phyloP scores from a whole-genome alignment of 768 basidiomycete genomes.

The Hygrocybe coccinea region DNA sequence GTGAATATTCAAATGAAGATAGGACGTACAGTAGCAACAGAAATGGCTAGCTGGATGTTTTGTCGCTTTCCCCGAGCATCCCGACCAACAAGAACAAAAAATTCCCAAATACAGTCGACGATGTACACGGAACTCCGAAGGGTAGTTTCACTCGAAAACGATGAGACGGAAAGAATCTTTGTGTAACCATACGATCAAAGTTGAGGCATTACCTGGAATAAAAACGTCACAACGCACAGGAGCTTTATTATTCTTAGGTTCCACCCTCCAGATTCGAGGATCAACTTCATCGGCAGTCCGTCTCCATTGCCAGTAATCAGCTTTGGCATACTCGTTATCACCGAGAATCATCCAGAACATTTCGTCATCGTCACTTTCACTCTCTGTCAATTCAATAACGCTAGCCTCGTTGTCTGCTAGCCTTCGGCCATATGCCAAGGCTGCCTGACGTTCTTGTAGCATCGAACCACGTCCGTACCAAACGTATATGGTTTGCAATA shows the following conservation, averaged over 20 bases:
- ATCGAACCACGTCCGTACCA: constrained; percentile 78
- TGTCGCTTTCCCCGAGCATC: constrained; percentile 56
- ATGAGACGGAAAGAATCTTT: constrained; percentile 47
- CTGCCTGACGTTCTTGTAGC: constrained; percentile 53
- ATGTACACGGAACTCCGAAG: constrained; percentile 53
- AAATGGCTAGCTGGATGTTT: constrained; percentile 60
- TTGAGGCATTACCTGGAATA: not conserved
- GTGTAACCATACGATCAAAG: not conserved
- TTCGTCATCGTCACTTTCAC: constrained; percentile 59
- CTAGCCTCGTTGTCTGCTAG: constrained; percentile 37
- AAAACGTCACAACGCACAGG: constrained; percentile 35
- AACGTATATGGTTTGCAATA: constrained; percentile 67
- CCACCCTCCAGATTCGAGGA: constrained; percentile 60
- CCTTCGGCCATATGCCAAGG: constrained; percentile 52
- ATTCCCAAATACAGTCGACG: constrained; percentile 74
- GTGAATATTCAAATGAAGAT: not conserved
- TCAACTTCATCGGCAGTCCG: constrained; percentile 33
- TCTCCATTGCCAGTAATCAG: constrained; percentile 82
- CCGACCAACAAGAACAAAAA: constrained; percentile 68
- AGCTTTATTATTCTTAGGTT: constrained; percentile 29
- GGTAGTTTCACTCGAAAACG: constrained; percentile 36
- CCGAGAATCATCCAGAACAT: constrained; percentile 87
- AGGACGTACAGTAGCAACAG: constrained; percentile 47
- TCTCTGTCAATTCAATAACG: constrained; percentile 58
- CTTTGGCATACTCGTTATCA: constrained; percentile 68